Base-by-base conservation (phyloP, 345 rosid genomes). In the Cardiospermum halicacabum region DNA sequence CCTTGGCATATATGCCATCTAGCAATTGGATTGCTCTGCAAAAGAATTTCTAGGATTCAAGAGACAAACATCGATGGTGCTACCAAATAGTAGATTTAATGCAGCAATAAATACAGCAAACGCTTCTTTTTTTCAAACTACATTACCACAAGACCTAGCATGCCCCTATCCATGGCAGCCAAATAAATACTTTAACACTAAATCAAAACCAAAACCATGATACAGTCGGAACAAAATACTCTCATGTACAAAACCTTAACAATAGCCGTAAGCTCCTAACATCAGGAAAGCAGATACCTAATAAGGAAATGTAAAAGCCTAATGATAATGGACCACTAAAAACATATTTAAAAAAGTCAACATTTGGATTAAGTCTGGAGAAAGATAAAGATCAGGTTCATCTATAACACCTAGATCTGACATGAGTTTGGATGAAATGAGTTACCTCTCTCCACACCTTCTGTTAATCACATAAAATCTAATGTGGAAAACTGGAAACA, bases 1-100 rank as follows among this genome's bases (percentile, higher is more conserved):
- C 98, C 92, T 78, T 83, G 98, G 78, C 97, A 85, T 58, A 89
- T 82, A 81, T 92, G 99, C 99, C 99, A 95, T 77, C 99, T 88
- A 12, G 97, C 91, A 59, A 92, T 71, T 34, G 99, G 99, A 72
- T 95, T 91, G 72, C 97, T 89, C 99, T 95, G 88, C 85, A 86
- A 42, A 60, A 37, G 75, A 65, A 69, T 57, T 62, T 39, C 34
- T 30, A 12, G 18, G 66, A 71, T 54, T 80, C 37, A 81, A 58
- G 45, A 71, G 60, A 24, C 24, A 50, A 69, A 45, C 26, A 60
- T 58, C 15, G 47, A 19, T 31, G 37, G 53, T 66, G 58, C 47
- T 5, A 43, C 42, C n/a, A 24, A 15, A 34, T 30, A 62, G 67
- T 43, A 64, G 54, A 69, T 16, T 66, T 65, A 57, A 31, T 43